These are phyloP conservation scores for Cicer arietinum DNA, from an alignment of 306 rosid species.

Conservation along the genomic window DNA sequence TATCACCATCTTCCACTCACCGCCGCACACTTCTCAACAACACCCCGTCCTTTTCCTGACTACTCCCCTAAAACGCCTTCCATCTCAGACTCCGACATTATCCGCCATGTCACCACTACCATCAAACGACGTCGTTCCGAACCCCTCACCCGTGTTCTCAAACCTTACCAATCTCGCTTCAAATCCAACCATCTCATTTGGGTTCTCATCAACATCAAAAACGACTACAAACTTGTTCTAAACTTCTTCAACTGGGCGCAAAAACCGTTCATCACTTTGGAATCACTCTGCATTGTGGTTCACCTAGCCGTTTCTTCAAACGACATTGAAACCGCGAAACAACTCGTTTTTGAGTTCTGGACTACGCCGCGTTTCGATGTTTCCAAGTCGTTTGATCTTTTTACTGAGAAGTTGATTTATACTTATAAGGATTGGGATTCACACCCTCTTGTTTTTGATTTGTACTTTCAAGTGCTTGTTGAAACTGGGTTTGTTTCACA, in stretches of 20 bases:
- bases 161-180: conserved; percentile 63
- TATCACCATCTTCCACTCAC: background rate
- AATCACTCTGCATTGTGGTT: conserved; percentile 73
- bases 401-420: conserved; percentile 69
- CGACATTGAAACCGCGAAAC: conserved; percentile 67
- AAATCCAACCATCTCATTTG: conserved; percentile 68
- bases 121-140: conserved; percentile 71
- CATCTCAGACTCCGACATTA: conserved; percentile 64
- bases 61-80: conserved; percentile 76
- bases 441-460: conserved; percentile 75
- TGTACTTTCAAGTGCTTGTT: conserved; percentile 77
- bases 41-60: conserved; percentile 79
- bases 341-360: conserved; percentile 66
- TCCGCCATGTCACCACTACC: conserved; percentile 64
- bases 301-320: conserved; percentile 71
- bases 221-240: conserved; percentile 64
- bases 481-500: conserved; percentile 64
- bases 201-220: conserved; percentile 70
- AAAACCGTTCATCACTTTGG: conserved; percentile 53
- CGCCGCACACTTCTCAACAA: conserved; percentile 44
- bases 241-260: conserved; percentile 78
- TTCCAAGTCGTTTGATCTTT: conserved; percentile 45
- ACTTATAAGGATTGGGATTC: conserved; percentile 88
- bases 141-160: conserved; percentile 65
- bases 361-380: conserved; percentile 54